Conservation (phyloP, 1,284 basidiomycete species). For the Cutaneotrichosporon sp. region DNA sequence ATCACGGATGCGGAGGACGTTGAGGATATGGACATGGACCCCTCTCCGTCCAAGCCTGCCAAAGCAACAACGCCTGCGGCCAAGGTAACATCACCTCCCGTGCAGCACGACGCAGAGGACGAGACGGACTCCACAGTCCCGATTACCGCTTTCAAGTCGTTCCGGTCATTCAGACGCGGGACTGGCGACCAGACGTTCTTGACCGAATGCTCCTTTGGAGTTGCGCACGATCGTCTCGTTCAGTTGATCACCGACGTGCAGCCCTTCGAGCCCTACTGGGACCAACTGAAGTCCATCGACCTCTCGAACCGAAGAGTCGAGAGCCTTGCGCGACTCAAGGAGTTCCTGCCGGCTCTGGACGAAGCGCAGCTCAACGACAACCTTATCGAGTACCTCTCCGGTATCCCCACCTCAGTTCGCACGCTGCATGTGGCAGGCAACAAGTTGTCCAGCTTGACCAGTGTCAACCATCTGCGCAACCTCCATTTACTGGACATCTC, state of each 20-base stretch:
- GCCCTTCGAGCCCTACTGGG: conserved; percentile 94
- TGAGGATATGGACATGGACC: conserved; percentile 18
- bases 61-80: conserved; percentile 16
- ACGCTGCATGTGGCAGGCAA: conserved; percentile 77
- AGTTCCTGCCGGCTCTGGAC: conserved; percentile 84
- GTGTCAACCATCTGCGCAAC: conserved; percentile 79
- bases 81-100: no score
- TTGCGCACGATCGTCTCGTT: conserved; percentile 83
- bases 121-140: conserved; percentile 17
- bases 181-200: conserved; percentile 71
- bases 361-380: conserved; percentile 73
- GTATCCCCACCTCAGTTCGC: conserved; percentile 70
- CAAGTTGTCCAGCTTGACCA: conserved; percentile 77
- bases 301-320: conserved; percentile 74
- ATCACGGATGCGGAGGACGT: conserved; percentile 43
- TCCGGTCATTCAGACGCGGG: conserved; percentile 22
- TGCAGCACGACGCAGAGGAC: conserved; percentile 4
- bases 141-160: conserved; percentile 19
- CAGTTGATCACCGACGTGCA: conserved; percentile 91
- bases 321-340: conserved; percentile 84
- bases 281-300: conserved; percentile 69
- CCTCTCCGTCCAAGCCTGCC: conserved; percentile 62
- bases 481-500: conserved; percentile 88
- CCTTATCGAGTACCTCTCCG: conserved; percentile 77
- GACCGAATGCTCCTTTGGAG: conserved; percentile 86